Conservation (phyloP, 176 grass and related monocot species). For the Bothriochloa decipiens region DNA sequence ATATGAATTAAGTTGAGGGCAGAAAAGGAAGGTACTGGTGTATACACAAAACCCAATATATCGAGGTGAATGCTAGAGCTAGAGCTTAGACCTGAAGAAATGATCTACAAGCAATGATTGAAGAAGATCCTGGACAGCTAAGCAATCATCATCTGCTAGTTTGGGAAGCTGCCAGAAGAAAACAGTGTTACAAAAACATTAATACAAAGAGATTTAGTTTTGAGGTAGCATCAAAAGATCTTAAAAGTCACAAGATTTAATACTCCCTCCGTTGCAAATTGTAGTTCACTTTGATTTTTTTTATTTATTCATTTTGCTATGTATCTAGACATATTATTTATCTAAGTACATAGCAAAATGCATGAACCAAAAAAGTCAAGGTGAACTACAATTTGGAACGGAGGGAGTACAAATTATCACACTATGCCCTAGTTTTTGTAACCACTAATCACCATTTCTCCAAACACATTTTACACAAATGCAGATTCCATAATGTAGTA, state of each 20-base stretch:
- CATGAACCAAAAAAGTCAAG: no score
- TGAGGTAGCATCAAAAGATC: constrained; percentile 33
- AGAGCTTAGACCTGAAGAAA: constrained; percentile 63
- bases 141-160: constrained; percentile 88
- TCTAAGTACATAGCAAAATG: no score
- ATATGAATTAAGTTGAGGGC: constrained; percentile 18
- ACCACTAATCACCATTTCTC: constrained; percentile 21
- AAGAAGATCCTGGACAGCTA: constrained; percentile 75
- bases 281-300: no score
- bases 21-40: not conserved
- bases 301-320: no score
- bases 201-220: constrained; percentile 16
- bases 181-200: constrained; percentile 11
- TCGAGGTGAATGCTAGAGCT: constrained; percentile 18
- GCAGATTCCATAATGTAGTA: not conserved
- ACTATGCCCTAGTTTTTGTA: not conserved
- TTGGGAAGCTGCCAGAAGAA: constrained; percentile 66
- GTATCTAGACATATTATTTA: no score
- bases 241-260: constrained; percentile 1
- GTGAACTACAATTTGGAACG: no score
- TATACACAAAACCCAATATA: constrained; percentile 26
- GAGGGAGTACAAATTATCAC: not conserved
- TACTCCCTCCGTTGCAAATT: no score
- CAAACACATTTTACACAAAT: constrained; percentile 22
- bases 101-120: constrained; percentile 82